Percentiles rank a stretch among this genome's conserved stretches.
Conservation (phyloP, 2,329 filamentous ascomycete species). For the Thermoascus crustaceus region DNA sequence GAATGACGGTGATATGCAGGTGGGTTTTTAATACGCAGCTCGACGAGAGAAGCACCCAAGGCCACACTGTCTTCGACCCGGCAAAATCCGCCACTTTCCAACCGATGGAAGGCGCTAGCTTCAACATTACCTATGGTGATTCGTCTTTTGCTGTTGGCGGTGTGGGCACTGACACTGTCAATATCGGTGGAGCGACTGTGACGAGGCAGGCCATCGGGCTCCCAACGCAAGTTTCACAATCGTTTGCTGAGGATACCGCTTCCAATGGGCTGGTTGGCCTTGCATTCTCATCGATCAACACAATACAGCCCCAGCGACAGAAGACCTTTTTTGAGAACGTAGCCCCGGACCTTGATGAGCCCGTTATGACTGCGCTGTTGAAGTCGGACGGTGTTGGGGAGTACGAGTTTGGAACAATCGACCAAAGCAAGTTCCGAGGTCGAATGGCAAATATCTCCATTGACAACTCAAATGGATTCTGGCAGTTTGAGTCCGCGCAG, state of each 20-base stretch:
- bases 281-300: conserved; percentile 58
- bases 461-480: conserved; percentile 57
- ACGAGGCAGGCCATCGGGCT: conserved; percentile 59
- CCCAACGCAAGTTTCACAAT: conserved; percentile 49
- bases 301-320: conserved; percentile 52
- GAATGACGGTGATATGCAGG: conserved; percentile 23
- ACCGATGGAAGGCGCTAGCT: conserved; percentile 44
- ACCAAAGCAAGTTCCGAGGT: conserved; percentile 55
- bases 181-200: conserved; percentile 58
- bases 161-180: conserved; percentile 60
- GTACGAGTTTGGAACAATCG: conserved; percentile 68
- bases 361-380: conserved; percentile 64
- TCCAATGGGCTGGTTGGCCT: conserved; percentile 64
- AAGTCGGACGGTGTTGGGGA: conserved; percentile 52
- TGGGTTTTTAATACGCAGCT: conserved; percentile 64
- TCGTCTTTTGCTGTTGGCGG: conserved; percentile 53
- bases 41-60: conserved; percentile 32
- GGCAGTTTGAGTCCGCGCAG: conserved; percentile 54
- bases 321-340: conserved; percentile 70
- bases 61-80: conserved; percentile 51
- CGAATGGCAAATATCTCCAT: conserved; percentile 54
- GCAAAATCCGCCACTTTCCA: conserved; percentile 45
- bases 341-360: conserved; percentile 50
- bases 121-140: conserved; percentile 62
- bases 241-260: conserved; percentile 52